These are phyloP conservation scores for Cicer pinnatifidum DNA, from an alignment of 306 rosid species.

Conservation along the genomic window DNA sequence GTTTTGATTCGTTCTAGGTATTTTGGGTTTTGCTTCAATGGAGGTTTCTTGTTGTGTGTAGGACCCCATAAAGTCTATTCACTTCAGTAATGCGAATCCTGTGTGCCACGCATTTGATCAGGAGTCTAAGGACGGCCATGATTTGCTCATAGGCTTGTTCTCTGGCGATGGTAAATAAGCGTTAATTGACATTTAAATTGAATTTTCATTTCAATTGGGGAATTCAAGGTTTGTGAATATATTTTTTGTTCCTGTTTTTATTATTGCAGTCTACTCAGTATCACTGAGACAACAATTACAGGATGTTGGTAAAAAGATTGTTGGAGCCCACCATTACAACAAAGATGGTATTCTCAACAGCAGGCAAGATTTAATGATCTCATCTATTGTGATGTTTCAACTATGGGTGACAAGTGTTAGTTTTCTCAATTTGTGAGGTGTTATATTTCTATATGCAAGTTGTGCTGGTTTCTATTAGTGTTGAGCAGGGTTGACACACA, in stretches of 20 bases:
- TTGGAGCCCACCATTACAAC: slow-evolving; percentile 92
- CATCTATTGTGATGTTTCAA: slow-evolving; percentile 14
- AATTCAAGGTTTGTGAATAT: slow-evolving; percentile 49
- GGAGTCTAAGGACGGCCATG: slow-evolving; percentile 97
- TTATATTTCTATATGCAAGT: background rate
- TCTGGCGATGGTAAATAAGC: slow-evolving; percentile 84
- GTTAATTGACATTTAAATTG: slow-evolving; percentile 26
- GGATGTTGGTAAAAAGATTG: slow-evolving; percentile 97
- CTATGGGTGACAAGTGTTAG: background rate
- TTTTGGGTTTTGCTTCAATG: slow-evolving; percentile 47
- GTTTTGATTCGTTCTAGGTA: slow-evolving; percentile 17
- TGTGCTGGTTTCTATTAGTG: background rate
- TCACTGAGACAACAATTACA: slow-evolving; percentile 98
- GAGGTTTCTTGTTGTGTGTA: slow-evolving; percentile 54
- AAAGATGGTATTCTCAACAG: slow-evolving; percentile 91
- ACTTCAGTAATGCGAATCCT: slow-evolving; percentile 89
- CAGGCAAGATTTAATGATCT: slow-evolving; percentile 67
- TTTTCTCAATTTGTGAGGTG: background rate
- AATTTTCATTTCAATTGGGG: slow-evolving; percentile 24
- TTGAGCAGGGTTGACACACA: background rate
- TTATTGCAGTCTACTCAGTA: slow-evolving; percentile 88
- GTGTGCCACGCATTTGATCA: slow-evolving; percentile 90
- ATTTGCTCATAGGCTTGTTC: slow-evolving; percentile 82
- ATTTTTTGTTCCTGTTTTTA: slow-evolving; percentile 47
- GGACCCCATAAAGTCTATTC: slow-evolving; percentile 98